Evolutionary conservation across 805 yeast genomes (phyloP).

Genomic region (Scheffersomyces ergatensis): DNA sequence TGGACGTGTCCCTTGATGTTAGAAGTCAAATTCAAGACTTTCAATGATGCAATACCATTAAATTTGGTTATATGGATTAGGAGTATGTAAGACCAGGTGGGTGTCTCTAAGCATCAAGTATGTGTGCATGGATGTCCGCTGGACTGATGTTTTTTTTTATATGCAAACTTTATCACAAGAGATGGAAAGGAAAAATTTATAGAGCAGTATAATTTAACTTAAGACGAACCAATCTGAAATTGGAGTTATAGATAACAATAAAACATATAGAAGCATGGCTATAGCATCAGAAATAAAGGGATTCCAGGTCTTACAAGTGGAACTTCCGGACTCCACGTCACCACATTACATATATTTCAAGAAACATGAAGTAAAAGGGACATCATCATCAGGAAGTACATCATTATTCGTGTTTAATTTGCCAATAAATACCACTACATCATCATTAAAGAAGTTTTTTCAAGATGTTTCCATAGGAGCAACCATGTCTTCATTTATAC

Average conservation of each 20-base stretch:
- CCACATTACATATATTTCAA: slow-evolving; percentile 64
- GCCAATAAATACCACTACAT: slow-evolving; percentile 60
- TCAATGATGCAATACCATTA: no score
- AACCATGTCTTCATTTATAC: slow-evolving; percentile 48
- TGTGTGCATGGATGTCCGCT: neutral
- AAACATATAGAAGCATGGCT: slow-evolving; percentile 4
- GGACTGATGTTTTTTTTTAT: no score
- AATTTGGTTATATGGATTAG: no score
- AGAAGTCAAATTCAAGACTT: no score
- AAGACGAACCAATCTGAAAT: no score
- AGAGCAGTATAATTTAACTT: no score
- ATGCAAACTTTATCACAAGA: neutral
- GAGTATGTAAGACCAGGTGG: no score
- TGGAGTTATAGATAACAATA: no score
- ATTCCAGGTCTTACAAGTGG: slow-evolving; percentile 50
- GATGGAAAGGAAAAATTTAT: neutral
- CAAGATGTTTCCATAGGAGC: slow-evolving; percentile 62
- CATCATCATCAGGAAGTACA: slow-evolving; percentile 36
- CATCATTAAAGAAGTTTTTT: slow-evolving; percentile 55
- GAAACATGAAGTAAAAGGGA: slow-evolving; percentile 53
- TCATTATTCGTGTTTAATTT: slow-evolving; percentile 75
- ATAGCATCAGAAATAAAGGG: slow-evolving; percentile 51
- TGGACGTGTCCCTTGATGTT: no score
- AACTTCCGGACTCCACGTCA: slow-evolving; percentile 33
- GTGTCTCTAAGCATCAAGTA: neutral